Base-by-base conservation (phyloP, 129 eudicot species). In the Arctium lappa region DNA sequence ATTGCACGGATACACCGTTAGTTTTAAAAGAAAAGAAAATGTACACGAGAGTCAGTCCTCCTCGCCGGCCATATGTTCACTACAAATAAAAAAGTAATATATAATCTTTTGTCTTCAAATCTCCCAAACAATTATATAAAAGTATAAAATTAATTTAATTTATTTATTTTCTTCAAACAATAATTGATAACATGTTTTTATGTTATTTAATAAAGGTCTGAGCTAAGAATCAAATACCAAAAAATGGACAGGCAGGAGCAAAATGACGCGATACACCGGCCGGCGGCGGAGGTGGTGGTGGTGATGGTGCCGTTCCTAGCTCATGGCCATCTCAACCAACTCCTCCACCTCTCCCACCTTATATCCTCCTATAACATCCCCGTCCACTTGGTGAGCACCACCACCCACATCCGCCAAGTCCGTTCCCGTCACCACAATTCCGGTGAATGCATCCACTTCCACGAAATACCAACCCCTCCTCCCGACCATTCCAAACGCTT, bases 321-420 rank as follows among this genome's bases (percentile, higher is more conserved):
- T 3, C 94, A 91, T 48, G 89, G 94, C 85, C 94, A 91, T 75
- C 89, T 91, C 77, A 91, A 88, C 87, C 92, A 88, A 56, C 87
- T 91, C 69, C 94, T 91, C 79, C 89, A 91, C 81, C 85, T 90
- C 78, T 83, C 93, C 74, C 87, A 66, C 84, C 86, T 90, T 78
- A 80, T 90, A 74, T 76, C 89, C 86, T 36, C 83, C 88, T 88
- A 86, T 82, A 60, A 74, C 81, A 78, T 90, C 77, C 89, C 91
- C 15, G 73, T 90, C 76, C 88, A 87, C 84, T 88, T 27, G 80
- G 56, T 84, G 37, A 66, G 72, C 71, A 72, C 87, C 72, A 4
- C 89, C 85, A 77, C 76, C 56, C 93, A 90, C 74, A 73, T 5
- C 86, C 89, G 73, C 79, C 91, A 88, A 53, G 85, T 85, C 50